Percentiles rank a stretch among this genome's conserved stretches.
Conservation (phyloP, 2,329 filamentous ascomycete species). For the Cladosporium velox region DNA sequence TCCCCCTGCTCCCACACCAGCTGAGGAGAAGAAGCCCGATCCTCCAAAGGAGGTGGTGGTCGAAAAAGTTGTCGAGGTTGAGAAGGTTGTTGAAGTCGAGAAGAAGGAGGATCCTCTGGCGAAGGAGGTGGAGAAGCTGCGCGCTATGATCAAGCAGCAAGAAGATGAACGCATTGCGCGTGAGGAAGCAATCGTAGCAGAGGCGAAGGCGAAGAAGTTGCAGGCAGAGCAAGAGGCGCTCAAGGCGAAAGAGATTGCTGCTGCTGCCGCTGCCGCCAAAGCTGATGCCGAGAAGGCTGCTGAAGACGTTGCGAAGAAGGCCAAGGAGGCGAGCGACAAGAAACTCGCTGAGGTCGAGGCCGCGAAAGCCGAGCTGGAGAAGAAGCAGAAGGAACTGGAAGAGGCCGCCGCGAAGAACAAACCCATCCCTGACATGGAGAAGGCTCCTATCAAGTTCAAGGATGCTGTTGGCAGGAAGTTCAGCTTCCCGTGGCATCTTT, state of each 20-base stretch:
- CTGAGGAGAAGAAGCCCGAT: slow-evolving; percentile 19
- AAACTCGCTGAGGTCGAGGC: slow-evolving; percentile 57
- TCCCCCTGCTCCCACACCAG: slow-evolving; percentile 15
- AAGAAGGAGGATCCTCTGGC: slow-evolving; percentile 22
- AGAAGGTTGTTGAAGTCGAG: slow-evolving; percentile 30
- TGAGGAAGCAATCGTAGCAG: slow-evolving; percentile 31
- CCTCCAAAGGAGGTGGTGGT: slow-evolving; percentile 29
- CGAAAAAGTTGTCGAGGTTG: slow-evolving; percentile 22
- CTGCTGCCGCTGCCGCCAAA: slow-evolving; percentile 42
- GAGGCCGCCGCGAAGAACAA: slow-evolving; percentile 50
- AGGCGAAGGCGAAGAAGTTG: slow-evolving; percentile 32
- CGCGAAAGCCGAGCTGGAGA: slow-evolving; percentile 53
- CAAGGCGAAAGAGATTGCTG: slow-evolving; percentile 34
- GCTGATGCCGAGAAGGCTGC: slow-evolving; percentile 44
- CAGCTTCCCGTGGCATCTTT: slow-evolving; percentile 85
- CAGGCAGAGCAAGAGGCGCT: slow-evolving; percentile 36
- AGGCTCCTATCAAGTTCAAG: slow-evolving; percentile 82
- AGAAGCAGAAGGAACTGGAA: slow-evolving; percentile 51
- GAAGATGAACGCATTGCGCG: slow-evolving; percentile 44
- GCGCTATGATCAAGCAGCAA: slow-evolving; percentile 45
- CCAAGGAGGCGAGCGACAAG: slow-evolving; percentile 49
- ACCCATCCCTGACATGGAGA: slow-evolving; percentile 57
- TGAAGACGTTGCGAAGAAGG: slow-evolving; percentile 53
- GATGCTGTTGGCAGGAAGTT: slow-evolving; percentile 90
- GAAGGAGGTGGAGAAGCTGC: slow-evolving; percentile 37